phyloP scores from a whole-genome alignment of 305 asterid species.

The Solanum chacoense region DNA sequence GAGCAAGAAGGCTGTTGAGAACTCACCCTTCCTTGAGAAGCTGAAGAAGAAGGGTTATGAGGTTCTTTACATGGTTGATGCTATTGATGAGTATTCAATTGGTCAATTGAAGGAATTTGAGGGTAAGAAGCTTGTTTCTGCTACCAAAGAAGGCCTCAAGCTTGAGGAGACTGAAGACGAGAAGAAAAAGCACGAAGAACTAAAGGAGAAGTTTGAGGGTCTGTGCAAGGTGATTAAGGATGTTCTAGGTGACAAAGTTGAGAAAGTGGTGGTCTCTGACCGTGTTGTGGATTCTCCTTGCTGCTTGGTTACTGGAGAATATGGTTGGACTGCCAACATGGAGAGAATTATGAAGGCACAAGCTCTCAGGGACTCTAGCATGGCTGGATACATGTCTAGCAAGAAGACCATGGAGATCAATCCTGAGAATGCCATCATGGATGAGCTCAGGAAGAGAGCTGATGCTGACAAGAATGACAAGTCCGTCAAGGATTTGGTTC shows the following conservation, averaged over 20 bases:
- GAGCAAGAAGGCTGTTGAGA: conserved; percentile 86
- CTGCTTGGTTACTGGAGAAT: conserved; percentile 57
- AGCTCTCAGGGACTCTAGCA: conserved; percentile 56
- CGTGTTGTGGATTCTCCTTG: conserved; percentile 57
- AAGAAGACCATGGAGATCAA: conserved; percentile 89
- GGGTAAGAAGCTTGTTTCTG: conserved; percentile 38
- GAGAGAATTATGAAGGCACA: conserved; percentile 45
- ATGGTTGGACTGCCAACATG: conserved; percentile 55
- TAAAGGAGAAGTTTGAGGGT: conserved; percentile 46
- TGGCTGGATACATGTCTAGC: conserved; percentile 86
- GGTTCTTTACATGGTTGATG: conserved; percentile 74
- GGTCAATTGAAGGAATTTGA: conserved; percentile 68
- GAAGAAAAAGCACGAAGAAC: conserved; percentile 43
- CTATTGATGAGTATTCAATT: conserved; percentile 71
- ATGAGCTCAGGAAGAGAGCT: conserved; percentile 71
- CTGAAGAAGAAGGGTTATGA: conserved; percentile 82
- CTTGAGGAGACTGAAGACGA: conserved; percentile 76
- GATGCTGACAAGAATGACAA: conserved; percentile 70
- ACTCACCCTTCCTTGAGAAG: conserved; percentile 83
- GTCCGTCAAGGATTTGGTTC: conserved; percentile 28
- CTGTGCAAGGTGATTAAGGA: conserved; percentile 59
- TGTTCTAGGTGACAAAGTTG: conserved; percentile 46
- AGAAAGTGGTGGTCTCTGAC: conserved; percentile 41
- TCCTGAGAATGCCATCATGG: conserved; percentile 78
- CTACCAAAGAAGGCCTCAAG: conserved; percentile 69